phyloP scores from a whole-genome alignment of 306 rosid genomes.

The Chamaecrista fasciculata region DNA sequence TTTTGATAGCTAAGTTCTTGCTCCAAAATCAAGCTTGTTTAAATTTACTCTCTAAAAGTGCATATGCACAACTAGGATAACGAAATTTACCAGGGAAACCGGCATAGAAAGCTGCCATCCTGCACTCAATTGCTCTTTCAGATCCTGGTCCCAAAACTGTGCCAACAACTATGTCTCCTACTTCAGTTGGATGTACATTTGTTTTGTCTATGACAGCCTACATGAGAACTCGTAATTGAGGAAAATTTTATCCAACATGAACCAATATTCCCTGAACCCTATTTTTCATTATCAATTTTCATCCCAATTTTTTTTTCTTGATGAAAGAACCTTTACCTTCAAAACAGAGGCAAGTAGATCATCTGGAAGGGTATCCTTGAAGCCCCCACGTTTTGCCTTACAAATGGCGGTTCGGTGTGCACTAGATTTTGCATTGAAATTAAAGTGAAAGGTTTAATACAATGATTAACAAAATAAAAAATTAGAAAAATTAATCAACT shows the following conservation, averaged over 20 bases:
- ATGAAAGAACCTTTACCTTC: slow-evolving; percentile 49
- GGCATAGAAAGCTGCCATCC: slow-evolving; percentile 89
- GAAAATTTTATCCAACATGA: slow-evolving; percentile 8
- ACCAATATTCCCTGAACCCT: not conserved
- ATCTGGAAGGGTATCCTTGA: slow-evolving; percentile 88
- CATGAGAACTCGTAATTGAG: slow-evolving; percentile 24
- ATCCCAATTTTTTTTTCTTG: not conserved
- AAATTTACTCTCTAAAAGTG: too few relatives aligned
- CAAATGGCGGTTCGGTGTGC: slow-evolving; percentile 87
- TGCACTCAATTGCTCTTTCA: too few relatives aligned
- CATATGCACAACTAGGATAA: too few relatives aligned
- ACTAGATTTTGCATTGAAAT: slow-evolving; percentile 37
- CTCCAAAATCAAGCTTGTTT: too few relatives aligned
- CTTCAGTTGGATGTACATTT: slow-evolving; percentile 71
- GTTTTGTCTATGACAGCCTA: slow-evolving; percentile 84
- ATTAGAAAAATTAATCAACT: slow-evolving; percentile 17
- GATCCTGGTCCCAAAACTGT: too few relatives aligned
- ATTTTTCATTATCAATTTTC: not conserved
- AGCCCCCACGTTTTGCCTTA: slow-evolving; percentile 80
- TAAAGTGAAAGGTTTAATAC: not conserved
- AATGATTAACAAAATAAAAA: not conserved
- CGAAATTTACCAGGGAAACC: slow-evolving; percentile 99
- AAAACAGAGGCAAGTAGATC: slow-evolving; percentile 84
- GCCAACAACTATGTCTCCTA: slow-evolving; percentile 90
- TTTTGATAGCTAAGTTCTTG: not conserved